Base-by-base conservation (phyloP, 306 rosid species). In the Carpinus fangiana region DNA sequence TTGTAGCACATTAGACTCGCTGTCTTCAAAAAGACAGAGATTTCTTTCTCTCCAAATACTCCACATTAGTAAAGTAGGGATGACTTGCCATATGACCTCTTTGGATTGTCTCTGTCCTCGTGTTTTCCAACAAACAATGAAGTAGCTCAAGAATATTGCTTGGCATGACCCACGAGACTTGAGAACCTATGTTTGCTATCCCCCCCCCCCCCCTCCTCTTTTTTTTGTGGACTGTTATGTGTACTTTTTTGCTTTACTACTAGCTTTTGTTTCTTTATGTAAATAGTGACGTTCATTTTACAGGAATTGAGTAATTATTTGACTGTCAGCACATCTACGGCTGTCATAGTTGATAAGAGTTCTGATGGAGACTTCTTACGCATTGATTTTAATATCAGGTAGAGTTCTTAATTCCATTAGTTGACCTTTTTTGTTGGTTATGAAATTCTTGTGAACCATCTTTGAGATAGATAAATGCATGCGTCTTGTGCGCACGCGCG, bases 291-390 rank as follows among this genome's bases (percentile, higher is more conserved):
- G 74, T 17, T 73, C 21, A 76, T 76, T 68, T 85, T 84, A 74
- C 92, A 95, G 98, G 98, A 95, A 89, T 85, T 95, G 81, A 90
- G 83, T 87, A 88, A 80, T 86, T 95, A 95, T 90, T 82, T 95
- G 88, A 31, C 93, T 59, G 79, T 90, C 80, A 89, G 88, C 85
- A 95, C 98, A 80, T 88, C 98, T 73, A 91, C 98, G 31, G 74
- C 98, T 82, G 93, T 95, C 74, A 86, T 95, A 83, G 97, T 92
- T 76, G 98, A 95, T 87, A 76, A 83, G 85, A 95, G 98, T 87
- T 77, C 91, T 67, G 98, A 95, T 80, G 93, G 95, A 20, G 98
- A 95, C 38, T 92, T 82, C 82, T 84, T 92, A 73, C 98, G 96
- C 26, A 88, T 95, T 34, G 93, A 88, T 79, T 95, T 95, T 87